A percentile compares a stretch with the other conserved stretches of the same genome.
phyloP scores from a whole-genome alignment of 805 yeast species.

The Zygoascus bituminiphila region DNA sequence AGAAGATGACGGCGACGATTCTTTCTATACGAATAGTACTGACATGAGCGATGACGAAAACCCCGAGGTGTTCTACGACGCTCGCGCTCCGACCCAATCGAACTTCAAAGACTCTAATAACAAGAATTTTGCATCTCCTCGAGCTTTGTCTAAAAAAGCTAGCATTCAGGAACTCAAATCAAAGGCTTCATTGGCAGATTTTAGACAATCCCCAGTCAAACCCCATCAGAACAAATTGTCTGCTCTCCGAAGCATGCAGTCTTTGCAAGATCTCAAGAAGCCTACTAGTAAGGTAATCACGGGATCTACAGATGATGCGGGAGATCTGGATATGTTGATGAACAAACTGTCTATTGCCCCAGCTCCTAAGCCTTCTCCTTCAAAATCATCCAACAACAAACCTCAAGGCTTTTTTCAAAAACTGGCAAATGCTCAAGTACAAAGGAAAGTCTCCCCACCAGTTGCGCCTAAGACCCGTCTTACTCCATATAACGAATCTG shows the following conservation, averaged over 20 bases:
- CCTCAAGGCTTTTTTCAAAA: conserved; percentile 1
- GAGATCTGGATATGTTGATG: background rate
- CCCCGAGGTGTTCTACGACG: background rate
- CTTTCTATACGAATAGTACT: background rate
- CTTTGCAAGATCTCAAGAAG: background rate
- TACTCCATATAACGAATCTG: background rate
- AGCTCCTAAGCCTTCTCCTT: background rate
- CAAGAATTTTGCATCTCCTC: background rate
- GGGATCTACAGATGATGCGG: background rate
- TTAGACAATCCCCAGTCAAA: background rate
- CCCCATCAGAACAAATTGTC: background rate
- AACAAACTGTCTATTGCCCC: background rate
- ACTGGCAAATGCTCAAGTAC: background rate
- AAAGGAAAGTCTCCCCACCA: conserved; percentile 1
- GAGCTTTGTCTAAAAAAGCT: background rate
- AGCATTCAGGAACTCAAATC: background rate
- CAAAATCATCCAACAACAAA: background rate
- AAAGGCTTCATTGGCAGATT: background rate
- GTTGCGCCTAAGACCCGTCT: background rate
- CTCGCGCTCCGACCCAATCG: background rate
- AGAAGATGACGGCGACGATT: background rate
- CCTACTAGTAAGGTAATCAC: too few relatives aligned
- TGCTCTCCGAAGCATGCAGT: background rate
- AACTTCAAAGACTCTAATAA: background rate
- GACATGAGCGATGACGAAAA: background rate